Evolutionary conservation across 2,329 filamentous ascomycete genomes (phyloP).

Genomic region (Chrysoporthe cubensis): DNA sequence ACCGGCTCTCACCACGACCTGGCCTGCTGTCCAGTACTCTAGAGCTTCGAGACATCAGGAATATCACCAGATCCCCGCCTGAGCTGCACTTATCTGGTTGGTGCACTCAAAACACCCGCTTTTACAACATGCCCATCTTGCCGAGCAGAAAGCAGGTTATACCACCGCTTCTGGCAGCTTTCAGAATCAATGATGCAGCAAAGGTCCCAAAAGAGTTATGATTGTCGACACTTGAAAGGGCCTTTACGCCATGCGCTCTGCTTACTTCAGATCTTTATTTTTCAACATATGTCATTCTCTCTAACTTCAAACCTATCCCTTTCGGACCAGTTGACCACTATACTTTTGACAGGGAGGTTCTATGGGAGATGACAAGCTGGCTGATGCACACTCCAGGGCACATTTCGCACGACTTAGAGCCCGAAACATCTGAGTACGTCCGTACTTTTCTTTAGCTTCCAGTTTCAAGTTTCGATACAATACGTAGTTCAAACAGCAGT

Average conservation of each 20-base stretch:
- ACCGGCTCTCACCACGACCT: no score
- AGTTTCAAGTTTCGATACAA: no score
- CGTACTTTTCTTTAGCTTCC: no score
- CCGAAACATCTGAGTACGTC: no score
- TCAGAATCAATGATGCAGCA: conserved; percentile 1
- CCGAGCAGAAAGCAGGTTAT: not conserved
- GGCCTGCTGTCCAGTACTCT: not conserved
- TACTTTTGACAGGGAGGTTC: no score
- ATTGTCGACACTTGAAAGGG: not conserved
- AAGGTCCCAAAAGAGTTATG: not conserved
- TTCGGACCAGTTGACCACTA: no score
- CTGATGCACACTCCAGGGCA: no score
- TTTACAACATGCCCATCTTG: not conserved
- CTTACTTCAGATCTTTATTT: not conserved
- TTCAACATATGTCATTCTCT: not conserved
- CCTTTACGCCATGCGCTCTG: not conserved
- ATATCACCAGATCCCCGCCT: not conserved
- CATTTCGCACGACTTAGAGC: no score
- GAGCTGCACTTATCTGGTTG: not conserved
- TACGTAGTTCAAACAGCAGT: no score
- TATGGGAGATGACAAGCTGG: no score
- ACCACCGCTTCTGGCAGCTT: not conserved
- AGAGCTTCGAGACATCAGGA: not conserved
- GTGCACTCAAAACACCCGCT: not conserved
- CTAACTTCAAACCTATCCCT: no score